Percentiles rank a stretch among this genome's conserved stretches.
Conservation (phyloP, 2,329 filamentous ascomycete genomes). For the Colletotrichum navitas region DNA sequence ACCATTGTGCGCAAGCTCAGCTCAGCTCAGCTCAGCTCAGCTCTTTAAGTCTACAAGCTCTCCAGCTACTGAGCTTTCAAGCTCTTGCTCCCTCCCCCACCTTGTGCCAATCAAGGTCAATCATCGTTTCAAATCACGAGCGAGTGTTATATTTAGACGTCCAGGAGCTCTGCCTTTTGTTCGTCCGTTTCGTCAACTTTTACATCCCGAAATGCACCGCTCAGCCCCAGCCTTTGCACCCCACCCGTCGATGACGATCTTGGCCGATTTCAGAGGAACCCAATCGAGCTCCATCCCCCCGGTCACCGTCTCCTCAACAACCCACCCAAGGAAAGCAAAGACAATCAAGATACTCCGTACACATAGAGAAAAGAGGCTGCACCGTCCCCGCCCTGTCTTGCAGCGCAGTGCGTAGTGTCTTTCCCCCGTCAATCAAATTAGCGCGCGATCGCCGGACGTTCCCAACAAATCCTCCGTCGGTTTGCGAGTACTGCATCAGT, state of each 20-base stretch:
- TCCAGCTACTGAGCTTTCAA: too few species aligned
- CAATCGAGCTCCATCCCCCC: conserved; percentile 1
- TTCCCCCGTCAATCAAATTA: neutral
- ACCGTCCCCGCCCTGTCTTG: conserved; percentile 24
- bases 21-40: too few species aligned
- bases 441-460: conserved; percentile 36
- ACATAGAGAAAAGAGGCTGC: conserved; percentile 7
- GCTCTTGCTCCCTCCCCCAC: too few species aligned
- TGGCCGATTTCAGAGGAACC: neutral
- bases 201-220: neutral
- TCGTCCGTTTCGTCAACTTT: neutral
- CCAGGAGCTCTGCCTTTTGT: neutral
- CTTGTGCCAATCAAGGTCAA: too few species aligned
- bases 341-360: too few species aligned
- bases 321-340: neutral
- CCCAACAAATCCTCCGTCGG: conserved; percentile 38
- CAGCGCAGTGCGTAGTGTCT: conserved; percentile 32
- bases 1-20: too few species aligned
- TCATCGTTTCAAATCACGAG: too few species aligned
- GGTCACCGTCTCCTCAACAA: conserved; percentile 9
- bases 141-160: too few species aligned
- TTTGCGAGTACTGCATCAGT: neutral
- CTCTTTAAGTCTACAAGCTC: too few species aligned
- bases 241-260: conserved; percentile 9
- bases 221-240: neutral